Conservation (phyloP, 1,284 basidiomycete species). For the Mycena sp. region DNA sequence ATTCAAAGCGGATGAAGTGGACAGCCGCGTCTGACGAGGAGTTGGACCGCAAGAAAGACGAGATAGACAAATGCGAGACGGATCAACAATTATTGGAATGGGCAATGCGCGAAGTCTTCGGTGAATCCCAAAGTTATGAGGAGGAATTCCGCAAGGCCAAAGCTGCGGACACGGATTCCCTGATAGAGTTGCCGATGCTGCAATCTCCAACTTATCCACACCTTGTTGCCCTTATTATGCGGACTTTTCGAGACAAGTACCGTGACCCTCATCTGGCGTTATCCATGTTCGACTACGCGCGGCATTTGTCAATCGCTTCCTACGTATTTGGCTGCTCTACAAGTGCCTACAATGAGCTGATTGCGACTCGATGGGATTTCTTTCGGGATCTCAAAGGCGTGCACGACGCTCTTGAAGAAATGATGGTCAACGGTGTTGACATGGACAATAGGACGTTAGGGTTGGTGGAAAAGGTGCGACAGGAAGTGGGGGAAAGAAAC, state of each 20-base stretch:
- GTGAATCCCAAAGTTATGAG: slow-evolving; percentile 59
- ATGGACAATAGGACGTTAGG: slow-evolving; percentile 68
- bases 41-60: slow-evolving; percentile 81
- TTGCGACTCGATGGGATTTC: slow-evolving; percentile 81
- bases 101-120: slow-evolving; percentile 79
- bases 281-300: slow-evolving; percentile 84
- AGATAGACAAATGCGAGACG: slow-evolving; percentile 74
- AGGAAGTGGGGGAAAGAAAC: slow-evolving; percentile 65
- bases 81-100: slow-evolving; percentile 82
- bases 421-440: slow-evolving; percentile 80
- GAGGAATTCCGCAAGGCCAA: slow-evolving; percentile 53
- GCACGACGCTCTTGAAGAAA: slow-evolving; percentile 78
- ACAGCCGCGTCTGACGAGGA: slow-evolving; percentile 62
- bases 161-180: slow-evolving; percentile 30
- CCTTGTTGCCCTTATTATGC: slow-evolving; percentile 79
- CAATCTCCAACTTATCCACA: slow-evolving; percentile 77
- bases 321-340: slow-evolving; percentile 91
- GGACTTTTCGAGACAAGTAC: slow-evolving; percentile 79
- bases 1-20: slow-evolving; percentile 59
- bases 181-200: slow-evolving; percentile 46
- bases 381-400: slow-evolving; percentile 85
- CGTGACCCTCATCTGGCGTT: slow-evolving; percentile 83
- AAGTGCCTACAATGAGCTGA: slow-evolving; percentile 85
- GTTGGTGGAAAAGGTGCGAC: slow-evolving; percentile 73
- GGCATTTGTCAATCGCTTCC: slow-evolving; percentile 74